These are phyloP conservation scores for Babesia caballi DNA, from an alignment of 169 alveolate genomes.

Conservation along the genomic window DNA sequence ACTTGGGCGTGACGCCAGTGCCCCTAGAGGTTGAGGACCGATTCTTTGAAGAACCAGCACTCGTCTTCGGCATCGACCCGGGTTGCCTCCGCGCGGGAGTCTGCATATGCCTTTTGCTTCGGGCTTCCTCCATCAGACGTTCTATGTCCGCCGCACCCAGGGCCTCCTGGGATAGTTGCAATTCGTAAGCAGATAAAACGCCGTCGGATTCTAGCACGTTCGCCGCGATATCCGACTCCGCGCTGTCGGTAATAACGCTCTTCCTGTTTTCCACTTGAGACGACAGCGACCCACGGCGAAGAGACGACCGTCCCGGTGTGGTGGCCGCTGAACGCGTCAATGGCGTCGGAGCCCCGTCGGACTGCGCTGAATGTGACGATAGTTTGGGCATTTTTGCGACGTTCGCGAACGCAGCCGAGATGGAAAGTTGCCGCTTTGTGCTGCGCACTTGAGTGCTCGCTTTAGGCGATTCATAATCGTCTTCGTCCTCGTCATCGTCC, in stretches of 20 bases:
- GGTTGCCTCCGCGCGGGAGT: not conserved
- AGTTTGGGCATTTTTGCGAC: too few species aligned
- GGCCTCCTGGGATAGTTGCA: conserved; percentile 8
- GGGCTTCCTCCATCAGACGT: not conserved
- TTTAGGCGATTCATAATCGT: not conserved
- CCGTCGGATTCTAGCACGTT: not conserved
- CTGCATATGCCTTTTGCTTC: not conserved
- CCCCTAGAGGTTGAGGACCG: too few species aligned
- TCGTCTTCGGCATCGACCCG: not conserved
- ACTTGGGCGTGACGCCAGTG: not conserved
- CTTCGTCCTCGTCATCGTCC: not conserved
- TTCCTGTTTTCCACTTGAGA: too few species aligned
- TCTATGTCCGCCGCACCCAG: conserved; percentile 22
- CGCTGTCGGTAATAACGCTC: too few species aligned
- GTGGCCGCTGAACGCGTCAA: too few species aligned
- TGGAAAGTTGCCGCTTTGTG: not conserved
- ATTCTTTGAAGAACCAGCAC: too few species aligned
- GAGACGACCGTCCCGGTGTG: too few species aligned
- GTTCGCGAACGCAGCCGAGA: conserved; percentile 15
- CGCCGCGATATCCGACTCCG: not conserved
- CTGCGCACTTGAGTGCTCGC: not conserved
- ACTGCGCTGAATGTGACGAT: too few species aligned
- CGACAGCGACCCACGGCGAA: too few species aligned
- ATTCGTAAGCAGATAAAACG: not conserved
- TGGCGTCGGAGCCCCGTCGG: too few species aligned